Percentiles rank a stretch among this genome's conserved stretches.
Conservation (phyloP, 805 yeast genomes). For the Pichia gijzeniarum region DNA sequence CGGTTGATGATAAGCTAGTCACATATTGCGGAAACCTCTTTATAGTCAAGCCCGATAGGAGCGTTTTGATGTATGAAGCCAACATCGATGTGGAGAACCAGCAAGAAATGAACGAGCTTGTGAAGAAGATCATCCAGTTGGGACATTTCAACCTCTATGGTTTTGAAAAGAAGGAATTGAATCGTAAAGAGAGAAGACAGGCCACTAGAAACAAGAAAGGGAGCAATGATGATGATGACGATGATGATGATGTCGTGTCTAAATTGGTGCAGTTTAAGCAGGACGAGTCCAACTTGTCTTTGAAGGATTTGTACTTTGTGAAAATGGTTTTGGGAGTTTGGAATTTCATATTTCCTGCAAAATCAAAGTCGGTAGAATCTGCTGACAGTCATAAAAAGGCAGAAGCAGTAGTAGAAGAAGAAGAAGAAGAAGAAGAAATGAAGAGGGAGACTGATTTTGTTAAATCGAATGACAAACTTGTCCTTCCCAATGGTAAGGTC, state of each 20-base stretch:
- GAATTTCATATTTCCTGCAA: neutral
- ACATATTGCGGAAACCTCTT: constrained; percentile 16
- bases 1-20: constrained; percentile 15
- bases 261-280: constrained; percentile 9
- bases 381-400: too few species aligned
- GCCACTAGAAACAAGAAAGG: neutral
- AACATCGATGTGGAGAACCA: constrained; percentile 10
- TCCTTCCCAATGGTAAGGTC: constrained; percentile 9
- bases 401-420: too few species aligned
- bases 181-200: constrained; percentile 15
- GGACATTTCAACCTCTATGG: constrained; percentile 14
- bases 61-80: constrained; percentile 12
- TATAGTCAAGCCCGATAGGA: constrained; percentile 17
- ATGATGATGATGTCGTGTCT: neutral
- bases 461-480: constrained; percentile 20
- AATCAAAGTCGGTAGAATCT: neutral
- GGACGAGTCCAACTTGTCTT: constrained; percentile 7
- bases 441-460: neutral
- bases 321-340: constrained; percentile 1
- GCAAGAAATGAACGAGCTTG: constrained; percentile 8
- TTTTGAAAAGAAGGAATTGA: constrained; percentile 11
- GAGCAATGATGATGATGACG: neutral
- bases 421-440: too few species aligned
- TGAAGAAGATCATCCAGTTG: constrained; percentile 10
- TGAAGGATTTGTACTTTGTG: constrained; percentile 3